phyloP scores from a whole-genome alignment of 1,139 yeast genomes.

The Candida sp. region DNA sequence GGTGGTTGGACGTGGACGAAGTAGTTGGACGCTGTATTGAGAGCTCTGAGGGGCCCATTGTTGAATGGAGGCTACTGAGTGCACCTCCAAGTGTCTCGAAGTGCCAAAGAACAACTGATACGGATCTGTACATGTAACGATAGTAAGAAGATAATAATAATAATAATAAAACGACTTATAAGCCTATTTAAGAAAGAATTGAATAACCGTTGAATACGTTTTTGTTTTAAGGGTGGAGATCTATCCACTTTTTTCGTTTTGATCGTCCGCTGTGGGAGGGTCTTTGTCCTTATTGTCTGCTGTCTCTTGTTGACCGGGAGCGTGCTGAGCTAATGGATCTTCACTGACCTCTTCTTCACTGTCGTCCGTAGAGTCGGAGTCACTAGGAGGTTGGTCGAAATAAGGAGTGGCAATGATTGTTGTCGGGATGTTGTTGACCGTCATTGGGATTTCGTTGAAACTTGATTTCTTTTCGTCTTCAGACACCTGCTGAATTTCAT shows the following conservation, averaged over 20 bases:
- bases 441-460: background rate
- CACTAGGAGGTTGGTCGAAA: constrained; percentile 43
- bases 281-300: background rate
- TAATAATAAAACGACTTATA: background rate
- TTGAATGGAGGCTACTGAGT: background rate
- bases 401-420: constrained; percentile 46
- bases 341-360: background rate
- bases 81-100: background rate
- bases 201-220: background rate
- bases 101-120: background rate
- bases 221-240: background rate
- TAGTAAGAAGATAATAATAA: background rate
- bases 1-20: background rate
- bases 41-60: background rate
- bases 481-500: background rate
- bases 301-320: background rate
- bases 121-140: background rate
- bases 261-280: background rate
- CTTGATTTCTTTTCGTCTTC: constrained; percentile 1
- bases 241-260: background rate
- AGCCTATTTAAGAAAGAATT: background rate
- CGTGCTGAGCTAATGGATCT: background rate
- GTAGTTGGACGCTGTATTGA: background rate
- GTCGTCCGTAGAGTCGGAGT: constrained; percentile 33
- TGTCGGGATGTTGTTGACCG: constrained; percentile 11